Base-by-base conservation (phyloP, 257 asterid genomes). In the Echium plantagineum region DNA sequence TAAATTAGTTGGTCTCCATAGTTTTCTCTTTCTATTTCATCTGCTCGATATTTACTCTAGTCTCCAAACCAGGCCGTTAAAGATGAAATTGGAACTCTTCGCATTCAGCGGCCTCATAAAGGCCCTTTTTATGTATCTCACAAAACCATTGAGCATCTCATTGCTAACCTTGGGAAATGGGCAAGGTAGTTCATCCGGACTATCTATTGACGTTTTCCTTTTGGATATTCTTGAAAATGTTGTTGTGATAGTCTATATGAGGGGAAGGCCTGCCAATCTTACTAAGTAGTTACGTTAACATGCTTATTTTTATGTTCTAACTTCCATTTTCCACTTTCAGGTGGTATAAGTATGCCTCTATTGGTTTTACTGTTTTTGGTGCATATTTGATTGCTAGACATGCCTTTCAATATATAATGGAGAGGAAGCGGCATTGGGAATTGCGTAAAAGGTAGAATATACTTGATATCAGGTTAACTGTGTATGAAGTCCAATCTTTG, bases 151-250 rank as follows among this genome's bases (percentile, higher is more conserved):
- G 96, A 93, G 69, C 96, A 93, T 82, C 87, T 93, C 76, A 86
- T 89, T 69, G 87, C 87, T 54, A 93, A 86, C 80, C 94, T 88
- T 66, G 99, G 99, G 74, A 93, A 76, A 73, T 93, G 97, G 99
- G 89, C 99, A 65, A 93, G 97, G 99, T 91, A 63, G 58, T 15
- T 53, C 28, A 47, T 58, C 20, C 38, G n/a, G 52, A 8, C 10
- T 5, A 20, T 62, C 15, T 18, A 3, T 19, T 21, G 6, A 21
- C 28, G 20, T n/a, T 53, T 16, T 53, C 57, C 22, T 19, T 21
- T 19, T 17, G 5, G 21, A 16, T 53, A 7, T 53, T 53, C 57
- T 19, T 21, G 22, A 5, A 53, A 17, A 53, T 18, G 6, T 19
- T 18, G 28, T n/a, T n/a, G 13, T 7, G 28, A 19, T 7, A 8